Evolutionary conservation across 768 basidiomycete species (phyloP), one percentile per base, ranked within the genome.

Genomic region (Podaxis mareebaensis): DNA sequence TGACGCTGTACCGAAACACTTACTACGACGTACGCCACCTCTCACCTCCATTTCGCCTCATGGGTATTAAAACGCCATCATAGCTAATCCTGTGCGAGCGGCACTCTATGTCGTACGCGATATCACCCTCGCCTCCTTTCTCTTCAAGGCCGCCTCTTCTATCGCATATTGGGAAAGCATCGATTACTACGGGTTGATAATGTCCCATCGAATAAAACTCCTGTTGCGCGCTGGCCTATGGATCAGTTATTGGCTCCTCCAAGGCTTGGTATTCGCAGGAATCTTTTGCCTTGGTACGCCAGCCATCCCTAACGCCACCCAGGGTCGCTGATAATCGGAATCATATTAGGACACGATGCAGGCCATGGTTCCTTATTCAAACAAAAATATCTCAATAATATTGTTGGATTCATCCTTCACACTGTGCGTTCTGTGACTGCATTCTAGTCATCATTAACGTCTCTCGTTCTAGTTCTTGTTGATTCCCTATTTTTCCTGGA

Each of bases 401-500:
- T 71, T 8, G 72, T 86, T n/a, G 85, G 85, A 8, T 85, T 81
- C 64, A 66, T 78, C 24, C 70, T 81, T 5, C 81, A 83, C 61
- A 76, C 79, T n/a, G 81, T 81, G 61, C 49, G 73, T 68, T n/a
- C 22, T 28, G 24, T 26, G 46, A 10, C 42, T 4, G 13, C 30
- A 10, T 44, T 24, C 13, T 28, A 39, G 13, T 15, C 44, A 5
- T 30, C n/a, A 24, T 33, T 33, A 28, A 53, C 69, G 69, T 55
- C 73, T 56, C 26, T 59, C 2, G 63, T 69, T 40, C n/a, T 72
- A 85, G 74, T 78, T 75, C 60, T 72, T 86, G 22, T 72, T 85
- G 63, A 82, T 84, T 72, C 81, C 83, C 64, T 83, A 90, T 78
- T 78, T 85, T 78, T 74, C 89, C 74, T 88, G 90, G 90, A 80